phyloP scores from a whole-genome alignment of 164 flowering plant genomes.

The Chimonanthus salicifolius region DNA sequence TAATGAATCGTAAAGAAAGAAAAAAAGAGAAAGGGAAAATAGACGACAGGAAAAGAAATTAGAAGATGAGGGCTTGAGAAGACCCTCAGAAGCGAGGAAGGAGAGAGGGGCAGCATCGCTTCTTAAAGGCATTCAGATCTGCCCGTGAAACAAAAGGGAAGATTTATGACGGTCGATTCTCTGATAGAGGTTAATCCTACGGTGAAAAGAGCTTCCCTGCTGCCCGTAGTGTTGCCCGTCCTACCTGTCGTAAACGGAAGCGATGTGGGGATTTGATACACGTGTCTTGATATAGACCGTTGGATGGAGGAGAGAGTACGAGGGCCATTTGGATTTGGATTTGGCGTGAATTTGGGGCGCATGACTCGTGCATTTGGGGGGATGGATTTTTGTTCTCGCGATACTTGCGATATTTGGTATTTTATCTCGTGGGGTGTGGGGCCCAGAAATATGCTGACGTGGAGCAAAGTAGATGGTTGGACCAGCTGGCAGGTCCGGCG shows the following conservation, averaged over 20 bases:
- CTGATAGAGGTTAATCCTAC: not conserved
- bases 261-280: constrained; percentile 8
- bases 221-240: constrained; percentile 25
- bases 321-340: constrained; percentile 13
- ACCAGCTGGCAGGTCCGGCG: constrained; percentile 6
- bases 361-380: constrained; percentile 10
- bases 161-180: constrained; percentile 4
- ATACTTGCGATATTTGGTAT: constrained; percentile 1
- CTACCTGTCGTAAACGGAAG: constrained; percentile 23
- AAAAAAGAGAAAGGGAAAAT: not conserved
- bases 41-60: not conserved
- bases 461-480: not conserved
- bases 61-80: constrained; percentile 18
- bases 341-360: constrained; percentile 15
- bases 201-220: not conserved
- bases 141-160: constrained; percentile 15
- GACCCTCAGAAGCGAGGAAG: constrained; percentile 22
- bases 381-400: not conserved
- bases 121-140: constrained; percentile 30
- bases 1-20: no score
- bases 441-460: constrained; percentile 4
- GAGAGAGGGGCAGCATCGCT: constrained; percentile 11
- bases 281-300: constrained; percentile 9
- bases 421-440: not conserved
- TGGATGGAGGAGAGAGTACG: not conserved